Conservation (phyloP, 208 protist genomes). For the Entamoeba histolytica region DNA sequence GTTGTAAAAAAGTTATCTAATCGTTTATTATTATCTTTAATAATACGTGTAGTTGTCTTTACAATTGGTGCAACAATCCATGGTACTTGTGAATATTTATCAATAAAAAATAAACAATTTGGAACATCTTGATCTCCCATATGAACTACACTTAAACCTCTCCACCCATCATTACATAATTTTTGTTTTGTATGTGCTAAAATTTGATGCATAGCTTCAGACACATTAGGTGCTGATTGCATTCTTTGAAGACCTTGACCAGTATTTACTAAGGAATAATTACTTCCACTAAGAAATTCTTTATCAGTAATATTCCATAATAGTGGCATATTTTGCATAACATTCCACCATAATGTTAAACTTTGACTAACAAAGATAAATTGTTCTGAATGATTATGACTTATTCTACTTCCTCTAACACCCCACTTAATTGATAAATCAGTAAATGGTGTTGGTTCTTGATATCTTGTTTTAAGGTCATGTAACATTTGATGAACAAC, state of each 20-base stretch:
- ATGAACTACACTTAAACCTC: neutral
- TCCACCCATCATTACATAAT: neutral
- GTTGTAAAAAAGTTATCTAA: neutral
- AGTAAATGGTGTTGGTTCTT: neutral
- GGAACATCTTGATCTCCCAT: neutral
- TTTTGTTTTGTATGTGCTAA: neutral
- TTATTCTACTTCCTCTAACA: neutral
- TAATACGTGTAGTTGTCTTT: neutral
- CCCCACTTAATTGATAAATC: neutral
- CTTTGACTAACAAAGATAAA: neutral
- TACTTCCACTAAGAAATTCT: neutral
- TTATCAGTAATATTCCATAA: neutral
- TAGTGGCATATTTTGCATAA: neutral
- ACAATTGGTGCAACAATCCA: neutral
- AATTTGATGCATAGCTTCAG: neutral
- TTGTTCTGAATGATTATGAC: neutral
- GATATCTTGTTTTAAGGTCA: neutral
- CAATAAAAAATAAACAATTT: neutral
- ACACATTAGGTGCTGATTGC: neutral
- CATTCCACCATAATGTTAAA: neutral
- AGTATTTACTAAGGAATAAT: neutral
- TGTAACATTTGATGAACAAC: neutral
- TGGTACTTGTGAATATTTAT: neutral
- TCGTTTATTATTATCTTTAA: neutral
- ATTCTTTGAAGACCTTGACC: neutral